These are phyloP conservation scores for Meripilus lineatus DNA, from an alignment of 1,284 basidiomycete species.

Conservation along the genomic window DNA sequence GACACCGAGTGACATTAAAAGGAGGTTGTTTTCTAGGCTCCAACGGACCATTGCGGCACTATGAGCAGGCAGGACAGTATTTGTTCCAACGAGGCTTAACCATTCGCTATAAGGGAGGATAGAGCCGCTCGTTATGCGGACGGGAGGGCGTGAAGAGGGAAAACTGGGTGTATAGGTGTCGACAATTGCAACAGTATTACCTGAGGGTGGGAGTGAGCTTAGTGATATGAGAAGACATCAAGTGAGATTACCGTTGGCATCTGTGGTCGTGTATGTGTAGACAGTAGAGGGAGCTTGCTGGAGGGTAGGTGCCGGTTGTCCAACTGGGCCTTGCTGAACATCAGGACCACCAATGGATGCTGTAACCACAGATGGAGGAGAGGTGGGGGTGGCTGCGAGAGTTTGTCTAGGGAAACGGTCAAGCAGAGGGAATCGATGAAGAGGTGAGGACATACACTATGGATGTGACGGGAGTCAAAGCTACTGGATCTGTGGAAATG, in stretches of 20 bases:
- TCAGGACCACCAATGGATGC: conserved; percentile 12
- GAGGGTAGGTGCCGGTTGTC: conserved; percentile 40
- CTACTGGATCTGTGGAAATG: conserved; percentile 39
- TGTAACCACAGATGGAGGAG: conserved; percentile 1
- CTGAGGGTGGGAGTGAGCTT: conserved; percentile 11
- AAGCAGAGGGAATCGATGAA: no score
- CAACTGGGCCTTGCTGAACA: conserved; percentile 51
- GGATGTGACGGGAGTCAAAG: conserved; percentile 32
- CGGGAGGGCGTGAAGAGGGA: conserved; percentile 26
- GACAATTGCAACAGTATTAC: conserved; percentile 33
- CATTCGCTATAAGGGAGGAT: conserved; percentile 51
- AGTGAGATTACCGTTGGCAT: conserved; percentile 39
- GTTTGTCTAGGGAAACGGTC: no score
- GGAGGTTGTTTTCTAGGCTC: background rate
- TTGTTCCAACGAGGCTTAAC: conserved; percentile 39
- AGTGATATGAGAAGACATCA: background rate
- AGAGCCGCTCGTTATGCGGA: conserved; percentile 40
- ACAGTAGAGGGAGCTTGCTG: conserved; percentile 41
- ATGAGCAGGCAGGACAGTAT: conserved; percentile 21
- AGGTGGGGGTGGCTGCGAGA: conserved; percentile 25
- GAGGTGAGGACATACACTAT: no score
- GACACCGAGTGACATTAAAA: conserved; percentile 3
- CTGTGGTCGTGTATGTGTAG: conserved; percentile 57
- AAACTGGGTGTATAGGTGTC: conserved; percentile 58
- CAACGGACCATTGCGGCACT: conserved; percentile 1